Evolutionary conservation across 129 eudicot genomes (phyloP).

Genomic region (Gnaphalium uliginosum): DNA sequence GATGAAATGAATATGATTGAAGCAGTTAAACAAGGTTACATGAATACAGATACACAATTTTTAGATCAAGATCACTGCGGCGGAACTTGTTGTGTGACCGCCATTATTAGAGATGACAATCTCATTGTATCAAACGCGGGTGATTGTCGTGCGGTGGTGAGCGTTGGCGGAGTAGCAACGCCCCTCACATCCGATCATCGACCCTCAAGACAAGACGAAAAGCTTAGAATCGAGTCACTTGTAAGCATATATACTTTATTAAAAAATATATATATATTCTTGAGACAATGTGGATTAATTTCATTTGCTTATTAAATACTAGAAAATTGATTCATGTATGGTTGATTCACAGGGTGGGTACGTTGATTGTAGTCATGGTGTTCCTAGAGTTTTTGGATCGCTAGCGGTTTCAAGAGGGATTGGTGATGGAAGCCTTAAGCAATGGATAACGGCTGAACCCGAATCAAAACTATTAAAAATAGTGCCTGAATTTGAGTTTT

Average conservation of each 20-base stretch:
- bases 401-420: conserved; percentile 87
- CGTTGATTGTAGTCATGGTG: conserved; percentile 68
- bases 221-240: conserved; percentile 53
- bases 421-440: conserved; percentile 77
- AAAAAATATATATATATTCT: too few relatives aligned
- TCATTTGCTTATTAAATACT: not conserved
- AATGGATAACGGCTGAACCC: conserved; percentile 90
- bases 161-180: conserved; percentile 60
- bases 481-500: conserved; percentile 62
- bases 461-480: conserved; percentile 55
- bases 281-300: not conserved
- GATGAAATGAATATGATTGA: conserved; percentile 38
- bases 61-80: conserved; percentile 48
- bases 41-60: conserved; percentile 68
- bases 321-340: not conserved
- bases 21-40: conserved; percentile 61
- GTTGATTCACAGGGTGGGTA: conserved; percentile 53
- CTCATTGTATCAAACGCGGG: conserved; percentile 84
- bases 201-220: conserved; percentile 74
- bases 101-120: conserved; percentile 52
- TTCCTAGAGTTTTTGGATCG: conserved; percentile 78
- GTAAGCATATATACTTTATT: conserved; percentile 11
- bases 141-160: conserved; percentile 86
- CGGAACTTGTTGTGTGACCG: conserved; percentile 78
- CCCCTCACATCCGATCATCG: conserved; percentile 83